Conservation (phyloP, 208 protist genomes). For the Leishmania lainsoni region DNA sequence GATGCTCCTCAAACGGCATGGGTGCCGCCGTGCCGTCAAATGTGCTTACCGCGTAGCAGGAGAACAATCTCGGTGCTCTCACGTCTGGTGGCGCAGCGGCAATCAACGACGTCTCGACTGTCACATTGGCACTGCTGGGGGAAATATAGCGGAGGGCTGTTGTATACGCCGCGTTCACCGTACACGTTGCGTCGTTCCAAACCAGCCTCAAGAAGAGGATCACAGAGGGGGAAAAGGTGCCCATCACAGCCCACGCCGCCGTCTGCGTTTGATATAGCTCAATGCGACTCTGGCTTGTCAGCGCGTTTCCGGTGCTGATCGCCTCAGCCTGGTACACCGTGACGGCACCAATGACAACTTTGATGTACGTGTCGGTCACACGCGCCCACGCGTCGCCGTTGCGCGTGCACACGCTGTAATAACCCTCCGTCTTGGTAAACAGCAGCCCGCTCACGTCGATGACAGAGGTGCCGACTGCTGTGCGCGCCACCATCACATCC, state of each 20-base stretch:
- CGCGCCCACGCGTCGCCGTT: slow-evolving; percentile 29
- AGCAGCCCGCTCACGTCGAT: slow-evolving; percentile 49
- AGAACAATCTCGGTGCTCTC: slow-evolving; percentile 25
- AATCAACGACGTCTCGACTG: slow-evolving; percentile 49
- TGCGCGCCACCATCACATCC: slow-evolving; percentile 33
- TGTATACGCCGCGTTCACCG: slow-evolving; percentile 38
- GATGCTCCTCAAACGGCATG: slow-evolving; percentile 49
- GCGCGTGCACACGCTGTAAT: slow-evolving; percentile 49
- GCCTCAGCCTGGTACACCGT: slow-evolving; percentile 37
- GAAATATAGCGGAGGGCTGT: slow-evolving; percentile 39
- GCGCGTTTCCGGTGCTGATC: slow-evolving; percentile 37
- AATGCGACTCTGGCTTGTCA: slow-evolving; percentile 33
- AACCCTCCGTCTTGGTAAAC: slow-evolving; percentile 32
- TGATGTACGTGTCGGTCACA: slow-evolving; percentile 36
- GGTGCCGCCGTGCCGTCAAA: slow-evolving; percentile 20
- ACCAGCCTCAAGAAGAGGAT: slow-evolving; percentile 49
- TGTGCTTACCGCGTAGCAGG: slow-evolving; percentile 33
- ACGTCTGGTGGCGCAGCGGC: slow-evolving; percentile 25
- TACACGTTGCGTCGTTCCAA: slow-evolving; percentile 60
- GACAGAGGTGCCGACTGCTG: slow-evolving; percentile 20
- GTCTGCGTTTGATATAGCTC: slow-evolving; percentile 62
- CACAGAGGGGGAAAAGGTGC: slow-evolving; percentile 39
- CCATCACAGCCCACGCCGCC: slow-evolving; percentile 49
- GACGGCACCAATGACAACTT: slow-evolving; percentile 25
- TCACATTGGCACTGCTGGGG: slow-evolving; percentile 38